Evolutionary conservation across 257 asterid genomes (phyloP), one percentile per base, ranked within the genome.

Genomic region (Plectranthus barbatus): DNA sequence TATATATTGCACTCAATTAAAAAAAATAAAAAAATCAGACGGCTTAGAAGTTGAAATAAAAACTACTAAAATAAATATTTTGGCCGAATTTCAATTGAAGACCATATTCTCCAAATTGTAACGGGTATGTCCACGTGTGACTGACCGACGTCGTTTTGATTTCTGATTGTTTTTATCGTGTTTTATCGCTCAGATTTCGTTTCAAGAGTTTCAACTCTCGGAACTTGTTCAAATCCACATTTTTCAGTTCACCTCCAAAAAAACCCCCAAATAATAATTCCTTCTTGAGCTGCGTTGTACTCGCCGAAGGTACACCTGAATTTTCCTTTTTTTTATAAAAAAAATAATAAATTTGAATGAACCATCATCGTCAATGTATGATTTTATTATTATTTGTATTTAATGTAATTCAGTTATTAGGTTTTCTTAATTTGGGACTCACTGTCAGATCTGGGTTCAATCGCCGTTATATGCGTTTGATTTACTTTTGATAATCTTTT

Each of bases 371-470:
- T 6, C 9, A 61, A 33, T 33, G 52, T 31, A 41, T 24, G 40
- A 15, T 65, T 29, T 66, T 53, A 23, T 52, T 46, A 9, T 13
- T 45, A 29, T 10, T 17, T 14, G 29, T 19, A 9, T 36, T 26
- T 46, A 42, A 24, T 56, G 6, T 56, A 5, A 21, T 47, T 34
- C 31, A 4, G 61, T 24, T 19, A 19, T 20, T 60, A 18, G 64
- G 42, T 42, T 42, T 53, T 65, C 71, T 69, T 33, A 17, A 41
- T 60, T 69, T 52, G 47, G 56, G 56, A 39, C n/a, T n/a, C n/a
- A 36, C 44, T 36, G 29, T 46, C 61, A 63, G 66, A 71, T 71
- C 75, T 63, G 66, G 24, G 55, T 71, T 11, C 37, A 13, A 2
- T 46, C 26, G 53, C 45, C 36, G 41, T 33, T 56, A 9, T 34